A percentile compares a stretch with the other conserved stretches of the same genome.
phyloP scores from a whole-genome alignment of 352 stramenopile species.

The Phytophthora cactorum region DNA sequence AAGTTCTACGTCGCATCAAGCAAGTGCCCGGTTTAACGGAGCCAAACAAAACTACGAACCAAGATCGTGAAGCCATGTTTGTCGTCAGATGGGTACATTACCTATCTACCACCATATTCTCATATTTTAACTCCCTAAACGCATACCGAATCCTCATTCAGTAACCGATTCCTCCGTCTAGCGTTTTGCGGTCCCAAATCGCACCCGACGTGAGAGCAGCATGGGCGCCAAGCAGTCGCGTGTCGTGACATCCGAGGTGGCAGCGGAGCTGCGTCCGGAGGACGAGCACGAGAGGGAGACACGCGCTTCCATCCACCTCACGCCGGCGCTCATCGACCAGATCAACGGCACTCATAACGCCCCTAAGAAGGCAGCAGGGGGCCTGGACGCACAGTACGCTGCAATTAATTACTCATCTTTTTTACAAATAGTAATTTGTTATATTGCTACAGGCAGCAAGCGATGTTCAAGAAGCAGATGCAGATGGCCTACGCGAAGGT shows the following conservation, averaged over 20 bases:
- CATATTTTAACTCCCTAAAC: not conserved
- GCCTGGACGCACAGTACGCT: conserved; percentile 55
- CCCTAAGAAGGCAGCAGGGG: conserved; percentile 5
- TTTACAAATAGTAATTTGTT: conserved; percentile 4
- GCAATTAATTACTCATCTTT: not conserved
- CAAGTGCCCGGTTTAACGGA: too few relatives aligned
- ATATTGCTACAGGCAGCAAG: conserved; percentile 51
- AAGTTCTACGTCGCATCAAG: too few relatives aligned
- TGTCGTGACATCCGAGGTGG: conserved; percentile 65
- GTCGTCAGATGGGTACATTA: conserved; percentile 2
- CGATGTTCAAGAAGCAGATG: conserved; percentile 71
- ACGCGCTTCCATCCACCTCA: conserved; percentile 68
- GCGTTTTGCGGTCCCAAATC: conserved; percentile 1
- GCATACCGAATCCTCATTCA: conserved; percentile 1
- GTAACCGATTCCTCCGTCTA: conserved; percentile 18
- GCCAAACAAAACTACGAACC: not conserved
- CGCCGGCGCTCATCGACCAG: conserved; percentile 72
- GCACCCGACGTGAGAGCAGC: conserved; percentile 43
- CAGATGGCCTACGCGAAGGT: conserved; percentile 84
- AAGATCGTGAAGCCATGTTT: not conserved
- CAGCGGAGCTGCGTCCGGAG: conserved; percentile 59
- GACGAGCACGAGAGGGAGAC: conserved; percentile 50
- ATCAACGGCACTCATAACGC: conserved; percentile 58
- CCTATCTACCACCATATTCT: not conserved
- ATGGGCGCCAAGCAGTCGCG: conserved; percentile 86